Evolutionary conservation across 257 asterid genomes (phyloP).

Genomic region (Rubia yunnanensis): DNA sequence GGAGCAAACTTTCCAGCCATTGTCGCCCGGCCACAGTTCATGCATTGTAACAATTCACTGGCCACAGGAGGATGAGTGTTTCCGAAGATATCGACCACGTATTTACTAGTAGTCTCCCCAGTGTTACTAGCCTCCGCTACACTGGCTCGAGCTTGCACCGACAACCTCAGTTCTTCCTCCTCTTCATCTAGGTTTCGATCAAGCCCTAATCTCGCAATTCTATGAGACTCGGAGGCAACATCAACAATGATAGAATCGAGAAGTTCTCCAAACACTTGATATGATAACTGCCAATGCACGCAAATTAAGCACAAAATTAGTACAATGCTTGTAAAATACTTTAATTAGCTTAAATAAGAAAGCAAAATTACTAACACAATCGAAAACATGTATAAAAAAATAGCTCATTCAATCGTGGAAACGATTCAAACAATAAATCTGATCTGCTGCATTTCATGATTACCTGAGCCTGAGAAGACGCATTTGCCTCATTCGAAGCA

Average conservation of each 20-base stretch:
- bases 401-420: background rate
- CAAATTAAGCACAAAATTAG: slow-evolving; percentile 5
- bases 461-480: slow-evolving; percentile 49
- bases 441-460: slow-evolving; percentile 3
- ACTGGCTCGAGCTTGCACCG: slow-evolving; percentile 74
- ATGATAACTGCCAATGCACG: slow-evolving; percentile 44
- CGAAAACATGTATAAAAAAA: background rate
- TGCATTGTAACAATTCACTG: slow-evolving; percentile 70
- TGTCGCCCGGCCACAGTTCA: slow-evolving; percentile 77
- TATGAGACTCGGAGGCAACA: slow-evolving; percentile 95
- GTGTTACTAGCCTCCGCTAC: slow-evolving; percentile 66
- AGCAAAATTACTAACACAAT: background rate
- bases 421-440: background rate
- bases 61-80: slow-evolving; percentile 92
- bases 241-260: slow-evolving; percentile 74
- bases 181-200: slow-evolving; percentile 69
- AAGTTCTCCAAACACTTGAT: slow-evolving; percentile 51
- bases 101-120: slow-evolving; percentile 72
- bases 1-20: slow-evolving; percentile 95
- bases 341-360: too few species aligned
- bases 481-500: slow-evolving; percentile 32
- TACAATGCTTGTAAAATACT: slow-evolving; percentile 1
- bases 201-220: slow-evolving; percentile 76
- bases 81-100: slow-evolving; percentile 82
- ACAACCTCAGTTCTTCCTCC: slow-evolving; percentile 83